Percentiles rank a stretch among this genome's conserved stretches.
Evolutionary conservation across 306 rosid genomes (phyloP).

Genomic region (Cucurbita argyrosperma): DNA sequence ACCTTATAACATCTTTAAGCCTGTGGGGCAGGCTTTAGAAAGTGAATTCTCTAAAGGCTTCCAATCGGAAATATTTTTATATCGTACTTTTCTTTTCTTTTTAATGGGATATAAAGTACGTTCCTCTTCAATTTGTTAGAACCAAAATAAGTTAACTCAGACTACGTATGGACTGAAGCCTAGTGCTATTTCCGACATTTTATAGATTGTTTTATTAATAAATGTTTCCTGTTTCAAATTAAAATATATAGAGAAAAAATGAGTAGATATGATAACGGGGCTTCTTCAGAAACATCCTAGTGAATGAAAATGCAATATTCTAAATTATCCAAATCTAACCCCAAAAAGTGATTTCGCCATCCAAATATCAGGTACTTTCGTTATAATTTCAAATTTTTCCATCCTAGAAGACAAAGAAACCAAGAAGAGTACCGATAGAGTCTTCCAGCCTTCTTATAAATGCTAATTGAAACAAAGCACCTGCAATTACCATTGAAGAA

Average conservation of each 20-base stretch:
- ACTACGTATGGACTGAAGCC: neutral
- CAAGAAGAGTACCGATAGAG: constrained; percentile 45
- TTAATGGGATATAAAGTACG: neutral
- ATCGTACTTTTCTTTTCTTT: neutral
- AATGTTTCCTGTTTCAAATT: neutral
- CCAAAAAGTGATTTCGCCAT: neutral
- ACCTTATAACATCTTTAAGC: neutral
- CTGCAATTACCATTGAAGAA: constrained; percentile 28
- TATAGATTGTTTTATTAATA: neutral
- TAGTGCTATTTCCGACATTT: neutral
- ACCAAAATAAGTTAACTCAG: neutral
- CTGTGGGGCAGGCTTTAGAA: neutral
- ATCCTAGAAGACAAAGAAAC: neutral
- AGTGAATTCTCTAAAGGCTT: neutral
- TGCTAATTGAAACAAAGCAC: constrained; percentile 87
- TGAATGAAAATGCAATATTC: neutral
- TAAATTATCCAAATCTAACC: neutral
- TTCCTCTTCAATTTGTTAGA: neutral
- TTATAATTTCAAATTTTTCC: neutral
- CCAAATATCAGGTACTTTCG: neutral
- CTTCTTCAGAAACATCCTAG: neutral
- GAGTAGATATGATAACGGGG: neutral
- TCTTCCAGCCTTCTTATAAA: constrained; percentile 75
- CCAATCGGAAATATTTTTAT: neutral
- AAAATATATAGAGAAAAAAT: too few species aligned